Evolutionary conservation across 2,329 filamentous ascomycete genomes (phyloP).

Genomic region (Fonsecaea multimorphosa): DNA sequence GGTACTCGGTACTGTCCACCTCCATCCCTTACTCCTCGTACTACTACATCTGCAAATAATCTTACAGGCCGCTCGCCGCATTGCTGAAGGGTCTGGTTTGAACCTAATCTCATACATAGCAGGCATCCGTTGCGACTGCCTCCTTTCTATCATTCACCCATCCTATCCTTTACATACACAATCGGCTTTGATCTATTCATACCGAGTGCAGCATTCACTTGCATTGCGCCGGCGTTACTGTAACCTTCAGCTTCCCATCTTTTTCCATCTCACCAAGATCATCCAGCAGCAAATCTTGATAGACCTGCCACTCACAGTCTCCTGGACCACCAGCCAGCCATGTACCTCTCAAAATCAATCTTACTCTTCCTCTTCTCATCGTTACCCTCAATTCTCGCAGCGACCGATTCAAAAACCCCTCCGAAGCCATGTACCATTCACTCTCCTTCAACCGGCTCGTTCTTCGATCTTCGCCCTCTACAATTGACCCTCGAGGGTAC

Average conservation of each 20-base stretch:
- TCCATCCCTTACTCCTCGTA: background rate
- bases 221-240: conserved; percentile 5
- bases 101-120: conserved; percentile 1
- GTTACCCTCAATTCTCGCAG: conserved; percentile 43
- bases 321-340: conserved; percentile 14
- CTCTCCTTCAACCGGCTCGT: conserved; percentile 65
- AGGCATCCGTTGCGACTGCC: conserved; percentile 11
- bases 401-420: conserved; percentile 51
- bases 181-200: background rate
- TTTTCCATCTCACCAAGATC: background rate
- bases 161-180: background rate
- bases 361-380: conserved; percentile 45
- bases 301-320: background rate
- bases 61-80: conserved; percentile 4
- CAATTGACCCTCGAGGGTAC: conserved; percentile 45
- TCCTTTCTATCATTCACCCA: conserved; percentile 1
- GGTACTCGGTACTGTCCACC: too few relatives aligned
- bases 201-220: conserved; percentile 19
- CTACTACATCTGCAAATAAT: background rate
- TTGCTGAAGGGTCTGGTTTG: background rate
- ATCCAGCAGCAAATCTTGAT: conserved; percentile 1
- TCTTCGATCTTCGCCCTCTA: conserved; percentile 68
- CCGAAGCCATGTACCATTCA: conserved; percentile 66
- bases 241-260: background rate
- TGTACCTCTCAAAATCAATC: conserved; percentile 32